These are phyloP conservation scores for Macroventuria anomochaeta DNA, from an alignment of 2,329 filamentous ascomycete species.

Conservation along the genomic window DNA sequence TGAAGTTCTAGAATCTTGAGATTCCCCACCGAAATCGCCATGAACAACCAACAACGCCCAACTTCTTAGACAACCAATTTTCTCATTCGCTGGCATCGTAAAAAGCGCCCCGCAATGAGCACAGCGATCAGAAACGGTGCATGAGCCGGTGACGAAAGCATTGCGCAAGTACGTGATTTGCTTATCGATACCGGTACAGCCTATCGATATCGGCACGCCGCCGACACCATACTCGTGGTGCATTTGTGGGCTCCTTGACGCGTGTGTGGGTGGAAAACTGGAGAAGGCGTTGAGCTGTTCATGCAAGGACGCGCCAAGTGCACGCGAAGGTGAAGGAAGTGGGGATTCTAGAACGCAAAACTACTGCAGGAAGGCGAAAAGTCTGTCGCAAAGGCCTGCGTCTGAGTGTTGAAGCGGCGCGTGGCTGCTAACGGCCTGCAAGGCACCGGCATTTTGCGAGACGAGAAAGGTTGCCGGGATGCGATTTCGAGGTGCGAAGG, in stretches of 20 bases:
- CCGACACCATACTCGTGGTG: conserved; percentile 5
- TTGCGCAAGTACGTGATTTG: conserved; percentile 7
- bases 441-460: conserved; percentile 14
- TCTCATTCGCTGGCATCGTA: conserved; percentile 6
- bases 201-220: conserved; percentile 19
- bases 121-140: conserved; percentile 2
- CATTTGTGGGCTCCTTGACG: conserved; percentile 5
- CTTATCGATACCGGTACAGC: conserved; percentile 14
- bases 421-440: conserved; percentile 10
- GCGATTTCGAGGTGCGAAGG: neutral
- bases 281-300: conserved; percentile 11
- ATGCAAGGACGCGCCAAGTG: conserved; percentile 10
- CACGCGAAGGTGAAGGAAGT: neutral
- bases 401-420: conserved; percentile 1
- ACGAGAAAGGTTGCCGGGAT: neutral
- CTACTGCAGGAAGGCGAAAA: conserved; percentile 20
- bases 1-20: conserved; percentile 11
- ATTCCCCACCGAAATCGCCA: neutral
- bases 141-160: conserved; percentile 13
- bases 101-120: conserved; percentile 4
- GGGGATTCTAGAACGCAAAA: conserved; percentile 11
- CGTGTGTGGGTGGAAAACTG: conserved; percentile 14
- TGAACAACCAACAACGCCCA: conserved; percentile 2
- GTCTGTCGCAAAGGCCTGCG: conserved; percentile 8
- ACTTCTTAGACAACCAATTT: neutral